These are phyloP conservation scores for Toxicodendron radicans DNA, from an alignment of 345 rosid genomes.

Conservation along the genomic window DNA sequence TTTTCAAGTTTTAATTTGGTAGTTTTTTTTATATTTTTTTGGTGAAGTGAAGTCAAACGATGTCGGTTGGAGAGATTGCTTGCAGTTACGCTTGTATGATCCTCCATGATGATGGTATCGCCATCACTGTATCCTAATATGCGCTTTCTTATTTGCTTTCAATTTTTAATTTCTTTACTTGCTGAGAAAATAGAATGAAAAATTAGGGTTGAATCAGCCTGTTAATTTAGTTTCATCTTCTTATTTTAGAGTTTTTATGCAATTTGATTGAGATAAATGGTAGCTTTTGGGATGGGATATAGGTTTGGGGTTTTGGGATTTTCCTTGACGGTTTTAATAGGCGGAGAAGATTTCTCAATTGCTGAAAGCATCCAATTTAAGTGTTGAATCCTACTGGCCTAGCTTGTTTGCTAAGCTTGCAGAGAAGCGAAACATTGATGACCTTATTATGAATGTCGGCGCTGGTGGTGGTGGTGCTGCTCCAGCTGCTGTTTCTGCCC, in stretches of 20 bases:
- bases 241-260: neutral
- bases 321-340: slow-evolving; percentile 31
- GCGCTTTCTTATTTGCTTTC: neutral
- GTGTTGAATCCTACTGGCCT: slow-evolving; percentile 80
- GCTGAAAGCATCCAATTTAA: slow-evolving; percentile 59
- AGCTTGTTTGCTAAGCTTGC: slow-evolving; percentile 74
- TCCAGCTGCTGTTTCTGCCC: slow-evolving; percentile 41
- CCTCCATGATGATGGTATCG: slow-evolving; percentile 70
- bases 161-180: neutral
- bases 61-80: slow-evolving; percentile 60
- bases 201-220: no score
- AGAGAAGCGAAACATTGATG: slow-evolving; percentile 65
- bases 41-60: slow-evolving; percentile 17
- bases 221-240: neutral
- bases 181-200: neutral
- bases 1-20: no score
- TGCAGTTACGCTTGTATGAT: slow-evolving; percentile 72
- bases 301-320: neutral
- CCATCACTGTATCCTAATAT: slow-evolving; percentile 58
- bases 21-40: no score
- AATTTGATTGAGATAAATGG: neutral
- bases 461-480: slow-evolving; percentile 53
- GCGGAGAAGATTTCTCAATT: slow-evolving; percentile 69
- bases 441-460: slow-evolving; percentile 71
- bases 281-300: no score